A percentile compares a stretch with the other conserved stretches of the same genome.
These are phyloP conservation scores for Botrytis medusae DNA, from an alignment of 2,329 filamentous ascomycete genomes.

Conservation along the genomic window DNA sequence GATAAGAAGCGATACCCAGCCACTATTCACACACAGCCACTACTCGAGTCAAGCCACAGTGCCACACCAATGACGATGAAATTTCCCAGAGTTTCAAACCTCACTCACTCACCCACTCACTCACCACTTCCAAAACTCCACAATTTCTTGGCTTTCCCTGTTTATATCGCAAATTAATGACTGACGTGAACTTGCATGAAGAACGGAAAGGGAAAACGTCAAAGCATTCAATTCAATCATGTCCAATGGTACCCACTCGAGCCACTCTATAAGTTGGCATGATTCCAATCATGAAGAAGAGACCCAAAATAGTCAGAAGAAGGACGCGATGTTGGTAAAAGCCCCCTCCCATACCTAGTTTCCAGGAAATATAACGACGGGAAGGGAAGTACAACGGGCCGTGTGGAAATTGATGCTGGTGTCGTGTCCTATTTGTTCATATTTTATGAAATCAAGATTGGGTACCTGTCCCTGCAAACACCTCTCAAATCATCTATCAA, in stretches of 20 bases:
- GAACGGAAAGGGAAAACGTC: neutral
- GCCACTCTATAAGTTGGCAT: neutral
- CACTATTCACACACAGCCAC: neutral
- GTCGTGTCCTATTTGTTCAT: neutral
- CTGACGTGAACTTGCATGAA: neutral
- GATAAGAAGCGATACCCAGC: neutral
- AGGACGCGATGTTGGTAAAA: neutral
- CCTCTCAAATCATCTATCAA: neutral
- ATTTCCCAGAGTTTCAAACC: neutral
- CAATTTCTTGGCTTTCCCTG: neutral
- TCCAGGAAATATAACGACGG: neutral
- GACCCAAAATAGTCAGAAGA: neutral
- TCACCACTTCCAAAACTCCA: neutral
- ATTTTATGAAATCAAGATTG: neutral
- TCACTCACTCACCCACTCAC: neutral
- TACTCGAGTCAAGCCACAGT: neutral
- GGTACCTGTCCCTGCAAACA: neutral
- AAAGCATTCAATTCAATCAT: neutral
- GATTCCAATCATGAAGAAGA: neutral
- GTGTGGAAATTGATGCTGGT: neutral
- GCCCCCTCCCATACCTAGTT: neutral
- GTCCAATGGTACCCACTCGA: neutral
- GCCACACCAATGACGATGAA: neutral
- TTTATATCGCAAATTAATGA: neutral
- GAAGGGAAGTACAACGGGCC: neutral